These are phyloP conservation scores for Colletotrichum lini DNA, from an alignment of 2,329 filamentous ascomycete genomes.

Conservation along the genomic window DNA sequence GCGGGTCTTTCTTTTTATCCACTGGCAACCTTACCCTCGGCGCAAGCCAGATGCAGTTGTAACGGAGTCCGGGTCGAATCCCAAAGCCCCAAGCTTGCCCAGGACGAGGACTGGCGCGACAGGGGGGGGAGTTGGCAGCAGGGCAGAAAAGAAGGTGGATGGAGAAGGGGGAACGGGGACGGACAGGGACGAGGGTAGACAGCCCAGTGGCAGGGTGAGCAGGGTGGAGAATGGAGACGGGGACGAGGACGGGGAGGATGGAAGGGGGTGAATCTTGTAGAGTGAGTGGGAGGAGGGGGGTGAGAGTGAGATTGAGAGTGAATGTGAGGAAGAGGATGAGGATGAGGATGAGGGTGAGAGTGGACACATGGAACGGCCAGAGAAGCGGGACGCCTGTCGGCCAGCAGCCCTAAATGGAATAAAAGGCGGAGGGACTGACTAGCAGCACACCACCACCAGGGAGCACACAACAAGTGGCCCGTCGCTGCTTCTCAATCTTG, in stretches of 20 bases:
- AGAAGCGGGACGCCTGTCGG: conserved; percentile 27
- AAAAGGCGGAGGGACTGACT: conserved; percentile 36
- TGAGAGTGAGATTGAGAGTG: too few relatives aligned
- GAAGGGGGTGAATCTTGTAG: conserved; percentile 10
- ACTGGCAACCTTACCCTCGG: neutral
- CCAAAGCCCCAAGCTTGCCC: neutral
- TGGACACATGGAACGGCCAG: neutral
- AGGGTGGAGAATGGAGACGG: neutral
- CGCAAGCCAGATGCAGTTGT: conserved; percentile 3
- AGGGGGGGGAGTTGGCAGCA: neutral
- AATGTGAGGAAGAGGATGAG: too few relatives aligned
- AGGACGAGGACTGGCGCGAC: neutral
- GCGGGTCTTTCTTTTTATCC: neutral
- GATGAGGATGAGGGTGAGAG: too few relatives aligned
- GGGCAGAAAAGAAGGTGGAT: conserved; percentile 13
- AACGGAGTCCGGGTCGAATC: too few relatives aligned
- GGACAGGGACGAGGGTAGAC: neutral
- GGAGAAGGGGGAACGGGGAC: conserved; percentile 7
- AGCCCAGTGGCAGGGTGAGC: neutral
- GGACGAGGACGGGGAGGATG: neutral
- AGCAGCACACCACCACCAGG: conserved; percentile 19
- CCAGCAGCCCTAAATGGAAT: conserved; percentile 38
- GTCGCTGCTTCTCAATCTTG: conserved; percentile 24
- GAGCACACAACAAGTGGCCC: conserved; percentile 27
- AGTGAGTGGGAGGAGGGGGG: neutral